Percentiles rank a stretch among this genome's conserved stretches.
phyloP scores from a whole-genome alignment of 495 filamentous ascomycete genomes.

The Penicillium ochrochloron region DNA sequence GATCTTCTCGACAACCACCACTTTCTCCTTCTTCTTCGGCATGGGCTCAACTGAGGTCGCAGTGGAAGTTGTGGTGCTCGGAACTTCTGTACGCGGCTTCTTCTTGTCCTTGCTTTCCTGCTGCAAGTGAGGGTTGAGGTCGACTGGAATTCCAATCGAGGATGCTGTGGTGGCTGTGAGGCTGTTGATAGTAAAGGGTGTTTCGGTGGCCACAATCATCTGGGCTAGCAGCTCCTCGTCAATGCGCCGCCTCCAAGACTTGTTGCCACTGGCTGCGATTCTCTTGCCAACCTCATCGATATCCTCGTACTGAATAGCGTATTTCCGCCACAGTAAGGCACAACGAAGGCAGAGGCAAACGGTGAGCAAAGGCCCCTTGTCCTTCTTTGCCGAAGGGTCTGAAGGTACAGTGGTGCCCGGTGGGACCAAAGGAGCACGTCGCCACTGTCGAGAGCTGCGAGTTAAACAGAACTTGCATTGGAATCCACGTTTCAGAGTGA shows the following conservation, averaged over 20 bases:
- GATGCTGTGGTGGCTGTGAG: constrained; percentile 51
- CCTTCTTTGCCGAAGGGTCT: constrained; percentile 68
- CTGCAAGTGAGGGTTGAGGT: constrained; percentile 45
- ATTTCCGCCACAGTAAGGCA: constrained; percentile 89
- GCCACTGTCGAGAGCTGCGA: constrained; percentile 84
- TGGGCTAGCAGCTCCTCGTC: constrained; percentile 93
- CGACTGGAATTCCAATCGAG: constrained; percentile 47
- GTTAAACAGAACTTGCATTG: constrained; percentile 93
- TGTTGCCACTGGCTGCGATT: constrained; percentile 77
- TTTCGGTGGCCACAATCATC: constrained; percentile 62
- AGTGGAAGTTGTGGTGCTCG: constrained; percentile 52
- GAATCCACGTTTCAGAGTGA: constrained; percentile 76
- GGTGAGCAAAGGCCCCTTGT: constrained; percentile 76
- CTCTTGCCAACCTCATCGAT: constrained; percentile 93
- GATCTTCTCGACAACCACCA: constrained; percentile 55
- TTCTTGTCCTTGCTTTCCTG: constrained; percentile 60
- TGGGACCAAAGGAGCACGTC: constrained; percentile 77
- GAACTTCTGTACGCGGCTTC: constrained; percentile 59
- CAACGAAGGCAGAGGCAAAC: constrained; percentile 89
- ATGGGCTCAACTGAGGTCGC: constrained; percentile 51
- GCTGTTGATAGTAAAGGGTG: constrained; percentile 50
- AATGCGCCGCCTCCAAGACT: constrained; percentile 82
- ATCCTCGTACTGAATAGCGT: constrained; percentile 94
- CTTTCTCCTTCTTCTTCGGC: constrained; percentile 73
- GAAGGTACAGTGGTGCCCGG: constrained; percentile 73